A percentile compares a stretch with the other conserved stretches of the same genome.
These are phyloP conservation scores for Trichosporon coremiiforme DNA, from an alignment of 1,284 basidiomycete species.

Conservation along the genomic window DNA sequence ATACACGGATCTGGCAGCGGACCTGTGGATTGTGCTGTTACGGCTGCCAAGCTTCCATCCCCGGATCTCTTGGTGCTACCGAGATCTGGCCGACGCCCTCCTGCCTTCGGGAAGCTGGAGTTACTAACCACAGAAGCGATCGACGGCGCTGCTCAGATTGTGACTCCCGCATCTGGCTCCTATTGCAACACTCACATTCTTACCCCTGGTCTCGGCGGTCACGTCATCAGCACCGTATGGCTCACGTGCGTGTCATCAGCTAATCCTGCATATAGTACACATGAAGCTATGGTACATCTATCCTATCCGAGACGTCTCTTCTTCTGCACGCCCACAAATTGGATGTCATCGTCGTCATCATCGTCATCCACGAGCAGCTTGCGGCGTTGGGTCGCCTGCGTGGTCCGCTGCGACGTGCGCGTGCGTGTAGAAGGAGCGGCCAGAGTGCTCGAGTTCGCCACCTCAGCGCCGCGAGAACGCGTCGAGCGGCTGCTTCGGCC, in stretches of 20 bases:
- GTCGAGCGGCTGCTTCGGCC: slow-evolving; percentile 15
- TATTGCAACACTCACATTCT: too few relatives aligned
- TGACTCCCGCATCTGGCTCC: too few relatives aligned
- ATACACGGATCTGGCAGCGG: too few relatives aligned
- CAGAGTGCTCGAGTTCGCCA: slow-evolving; percentile 12
- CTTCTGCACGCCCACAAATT: slow-evolving; percentile 36
- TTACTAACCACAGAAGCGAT: too few relatives aligned
- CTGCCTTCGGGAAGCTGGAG: too few relatives aligned
- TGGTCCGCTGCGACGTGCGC: slow-evolving; percentile 5
- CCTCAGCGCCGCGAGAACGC: neutral
- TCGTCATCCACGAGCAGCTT: slow-evolving; percentile 32
- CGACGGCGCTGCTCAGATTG: too few relatives aligned
- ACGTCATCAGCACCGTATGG: too few relatives aligned
- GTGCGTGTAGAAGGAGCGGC: neutral
- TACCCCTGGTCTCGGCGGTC: too few relatives aligned
- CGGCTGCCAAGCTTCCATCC: neutral
- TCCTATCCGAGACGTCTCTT: slow-evolving; percentile 38
- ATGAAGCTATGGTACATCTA: slow-evolving; percentile 9
- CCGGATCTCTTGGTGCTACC: neutral
- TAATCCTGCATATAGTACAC: neutral
- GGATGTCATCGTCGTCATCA: slow-evolving; percentile 35
- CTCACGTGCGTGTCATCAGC: neutral
- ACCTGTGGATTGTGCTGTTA: too few relatives aligned
- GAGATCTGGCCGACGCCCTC: too few relatives aligned
- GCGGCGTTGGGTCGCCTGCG: slow-evolving; percentile 23